Percentiles rank a stretch among this genome's conserved stretches.
These are phyloP conservation scores for Aspergillus brunneoviolaceus DNA, from an alignment of 2,329 filamentous ascomycete species.

Conservation along the genomic window DNA sequence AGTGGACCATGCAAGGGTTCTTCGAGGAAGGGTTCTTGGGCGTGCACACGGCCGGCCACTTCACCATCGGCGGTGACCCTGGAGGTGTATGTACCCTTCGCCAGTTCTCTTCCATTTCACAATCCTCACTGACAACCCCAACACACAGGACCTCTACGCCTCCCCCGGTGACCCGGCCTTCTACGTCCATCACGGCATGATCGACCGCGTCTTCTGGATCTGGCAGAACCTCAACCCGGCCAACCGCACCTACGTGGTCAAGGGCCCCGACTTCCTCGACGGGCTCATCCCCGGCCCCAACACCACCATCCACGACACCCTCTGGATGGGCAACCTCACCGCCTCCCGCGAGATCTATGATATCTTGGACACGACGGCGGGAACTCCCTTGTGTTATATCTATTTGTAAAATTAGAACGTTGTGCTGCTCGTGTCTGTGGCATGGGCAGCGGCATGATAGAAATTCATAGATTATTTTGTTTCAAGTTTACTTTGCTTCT, in stretches of 20 bases:
- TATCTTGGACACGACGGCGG: conserved; percentile 3
- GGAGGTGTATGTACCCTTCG: conserved; percentile 27
- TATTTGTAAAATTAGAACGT: not conserved
- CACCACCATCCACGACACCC: conserved; percentile 1
- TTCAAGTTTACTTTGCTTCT: not conserved
- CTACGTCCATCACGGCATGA: conserved; percentile 15
- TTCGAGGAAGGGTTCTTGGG: conserved; percentile 37
- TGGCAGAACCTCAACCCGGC: conserved; percentile 14
- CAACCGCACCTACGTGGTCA: conserved; percentile 8
- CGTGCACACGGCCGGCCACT: conserved; percentile 49
- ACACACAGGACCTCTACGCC: conserved; percentile 12
- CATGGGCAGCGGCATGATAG: not conserved
- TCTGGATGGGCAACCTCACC: conserved; percentile 4
- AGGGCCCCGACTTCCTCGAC: conserved; percentile 5
- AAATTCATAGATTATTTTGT: not conserved
- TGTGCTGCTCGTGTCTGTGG: not conserved
- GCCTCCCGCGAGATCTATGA: conserved; percentile 3
- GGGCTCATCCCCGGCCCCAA: conserved; percentile 1
- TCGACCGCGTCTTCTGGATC: conserved; percentile 18
- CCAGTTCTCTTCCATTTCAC: not conserved
- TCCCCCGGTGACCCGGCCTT: conserved; percentile 17
- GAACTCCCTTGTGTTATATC: conserved; percentile 3
- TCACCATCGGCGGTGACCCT: conserved; percentile 46
- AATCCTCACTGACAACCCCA: not conserved
- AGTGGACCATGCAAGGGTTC: conserved; percentile 22